phyloP scores from a whole-genome alignment of 305 asterid species.

The Fraxinus baroniana region DNA sequence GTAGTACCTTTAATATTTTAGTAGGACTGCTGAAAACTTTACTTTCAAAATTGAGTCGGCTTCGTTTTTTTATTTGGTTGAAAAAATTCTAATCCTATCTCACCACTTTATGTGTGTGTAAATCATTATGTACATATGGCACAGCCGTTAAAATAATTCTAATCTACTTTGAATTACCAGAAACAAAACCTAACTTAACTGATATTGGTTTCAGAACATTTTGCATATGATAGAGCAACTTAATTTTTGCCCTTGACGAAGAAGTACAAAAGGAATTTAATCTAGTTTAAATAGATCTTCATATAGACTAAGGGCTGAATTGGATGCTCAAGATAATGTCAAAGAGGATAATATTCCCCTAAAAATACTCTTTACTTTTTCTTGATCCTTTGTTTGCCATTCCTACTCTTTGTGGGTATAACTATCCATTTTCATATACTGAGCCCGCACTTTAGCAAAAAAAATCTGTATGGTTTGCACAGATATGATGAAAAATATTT shows the following conservation, averaged over 20 bases:
- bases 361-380: background rate
- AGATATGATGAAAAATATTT: slow-evolving; percentile 21
- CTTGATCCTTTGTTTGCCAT: background rate
- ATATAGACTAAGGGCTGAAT: background rate
- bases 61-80: no score
- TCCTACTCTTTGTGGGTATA: slow-evolving; percentile 3
- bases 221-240: background rate
- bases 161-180: background rate
- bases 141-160: background rate
- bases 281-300: background rate
- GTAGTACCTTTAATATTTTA: no score
- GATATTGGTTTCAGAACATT: background rate
- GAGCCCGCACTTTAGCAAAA: background rate
- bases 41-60: no score
- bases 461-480: slow-evolving; percentile 2
- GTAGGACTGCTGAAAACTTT: no score
- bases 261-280: background rate
- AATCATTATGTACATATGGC: no score
- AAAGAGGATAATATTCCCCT: background rate
- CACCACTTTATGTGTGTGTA: no score
- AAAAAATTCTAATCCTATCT: no score
- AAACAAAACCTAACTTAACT: background rate
- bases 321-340: background rate
- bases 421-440: background rate
- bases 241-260: background rate